These are phyloP conservation scores for Corylus heterophylla DNA, from an alignment of 306 rosid species.

Conservation along the genomic window DNA sequence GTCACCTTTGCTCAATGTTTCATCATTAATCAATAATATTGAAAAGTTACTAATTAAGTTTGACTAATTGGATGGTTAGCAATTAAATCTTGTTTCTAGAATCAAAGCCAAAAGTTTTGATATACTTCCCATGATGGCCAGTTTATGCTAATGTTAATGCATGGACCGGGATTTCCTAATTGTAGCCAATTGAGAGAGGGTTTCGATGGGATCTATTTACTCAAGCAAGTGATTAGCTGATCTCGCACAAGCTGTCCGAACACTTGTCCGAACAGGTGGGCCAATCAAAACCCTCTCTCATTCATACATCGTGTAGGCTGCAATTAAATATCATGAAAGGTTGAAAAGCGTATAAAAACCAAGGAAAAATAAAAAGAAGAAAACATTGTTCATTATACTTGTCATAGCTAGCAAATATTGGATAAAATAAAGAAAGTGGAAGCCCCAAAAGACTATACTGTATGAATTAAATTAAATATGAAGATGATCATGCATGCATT, in stretches of 20 bases:
- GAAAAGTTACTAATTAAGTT: not conserved
- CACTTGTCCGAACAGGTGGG: no score
- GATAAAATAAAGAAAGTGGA: slow-evolving; percentile 3
- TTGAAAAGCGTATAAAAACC: not conserved
- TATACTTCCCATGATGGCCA: slow-evolving; percentile 12
- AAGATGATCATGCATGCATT: no score
- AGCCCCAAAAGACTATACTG: not conserved
- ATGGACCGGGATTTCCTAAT: no score
- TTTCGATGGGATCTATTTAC: no score
- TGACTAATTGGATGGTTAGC: slow-evolving; percentile 1
- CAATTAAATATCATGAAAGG: not conserved
- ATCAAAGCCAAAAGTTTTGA: not conserved
- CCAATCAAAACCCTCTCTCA: no score
- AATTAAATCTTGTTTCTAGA: not conserved
- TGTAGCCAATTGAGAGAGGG: no score
- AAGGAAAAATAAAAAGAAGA: no score
- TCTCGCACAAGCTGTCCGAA: no score
- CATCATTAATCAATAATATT: slow-evolving; percentile 6
- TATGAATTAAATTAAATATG: not conserved
- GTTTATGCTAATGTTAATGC: no score
- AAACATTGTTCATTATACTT: no score
- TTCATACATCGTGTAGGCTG: no score
- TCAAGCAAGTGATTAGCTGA: no score
- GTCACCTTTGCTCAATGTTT: slow-evolving; percentile 19
- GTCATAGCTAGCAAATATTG: not conserved